A percentile compares a stretch with the other conserved stretches of the same genome.
Evolutionary conservation across 495 filamentous ascomycete genomes (phyloP).

Genomic region (Neurospora terricola): DNA sequence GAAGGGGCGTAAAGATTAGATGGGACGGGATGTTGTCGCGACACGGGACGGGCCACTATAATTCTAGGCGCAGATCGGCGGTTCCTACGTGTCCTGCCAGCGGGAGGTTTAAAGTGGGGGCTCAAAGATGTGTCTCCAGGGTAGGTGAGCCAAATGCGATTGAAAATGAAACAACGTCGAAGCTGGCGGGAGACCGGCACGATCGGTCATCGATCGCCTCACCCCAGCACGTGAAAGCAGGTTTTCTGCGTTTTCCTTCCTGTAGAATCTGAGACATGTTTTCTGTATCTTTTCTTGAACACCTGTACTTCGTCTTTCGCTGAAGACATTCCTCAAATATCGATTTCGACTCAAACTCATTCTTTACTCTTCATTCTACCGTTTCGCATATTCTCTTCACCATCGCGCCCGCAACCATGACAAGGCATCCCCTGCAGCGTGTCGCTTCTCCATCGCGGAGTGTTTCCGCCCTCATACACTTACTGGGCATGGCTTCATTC

Average conservation of each 20-base stretch:
- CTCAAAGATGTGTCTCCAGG: not conserved
- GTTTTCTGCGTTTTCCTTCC: not conserved
- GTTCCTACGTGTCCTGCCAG: not conserved
- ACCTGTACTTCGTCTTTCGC: not conserved
- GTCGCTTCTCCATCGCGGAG: constrained; percentile 59
- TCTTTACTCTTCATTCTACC: not conserved
- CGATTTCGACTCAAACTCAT: not conserved
- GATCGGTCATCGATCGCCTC: not conserved
- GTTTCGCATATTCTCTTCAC: not conserved
- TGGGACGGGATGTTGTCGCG: not conserved
- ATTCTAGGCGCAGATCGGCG: not conserved
- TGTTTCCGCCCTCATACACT: constrained; percentile 60
- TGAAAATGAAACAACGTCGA: not conserved
- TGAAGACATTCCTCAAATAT: not conserved
- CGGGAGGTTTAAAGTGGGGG: not conserved
- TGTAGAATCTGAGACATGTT: not conserved
- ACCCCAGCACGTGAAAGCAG: not conserved
- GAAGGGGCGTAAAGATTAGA: not conserved
- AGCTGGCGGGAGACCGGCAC: not conserved
- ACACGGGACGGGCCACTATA: not conserved
- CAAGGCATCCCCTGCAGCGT: constrained; percentile 60
- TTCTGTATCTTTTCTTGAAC: not conserved
- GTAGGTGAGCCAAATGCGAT: not conserved
- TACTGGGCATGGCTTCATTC: constrained; percentile 60
- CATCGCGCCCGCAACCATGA: constrained; percentile 6